Conservation (phyloP, 495 filamentous ascomycete species). For the Aspergillus sclerotiicarbonarius region DNA sequence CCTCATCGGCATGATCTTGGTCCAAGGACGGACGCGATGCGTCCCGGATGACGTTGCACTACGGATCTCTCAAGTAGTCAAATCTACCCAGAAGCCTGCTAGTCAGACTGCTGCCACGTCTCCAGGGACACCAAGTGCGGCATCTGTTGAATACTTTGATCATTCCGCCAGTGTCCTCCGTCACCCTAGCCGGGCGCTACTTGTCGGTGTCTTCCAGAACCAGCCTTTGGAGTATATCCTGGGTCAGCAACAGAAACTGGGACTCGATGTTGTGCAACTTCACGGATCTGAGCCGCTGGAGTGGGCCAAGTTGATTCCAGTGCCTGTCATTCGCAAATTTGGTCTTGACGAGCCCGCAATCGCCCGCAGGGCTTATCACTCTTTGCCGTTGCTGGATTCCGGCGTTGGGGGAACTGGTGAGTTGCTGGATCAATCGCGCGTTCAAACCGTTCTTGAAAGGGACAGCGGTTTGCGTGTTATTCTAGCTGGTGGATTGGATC, state of each 20-base stretch:
- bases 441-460: slow-evolving; percentile 58
- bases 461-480: slow-evolving; percentile 68
- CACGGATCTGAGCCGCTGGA: slow-evolving; percentile 91
- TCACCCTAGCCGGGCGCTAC: slow-evolving; percentile 62
- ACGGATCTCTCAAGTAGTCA: slow-evolving; percentile 76
- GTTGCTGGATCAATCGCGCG: slow-evolving; percentile 62
- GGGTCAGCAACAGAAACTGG: slow-evolving; percentile 66
- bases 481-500: slow-evolving; percentile 78
- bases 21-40: slow-evolving; percentile 72
- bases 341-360: slow-evolving; percentile 67
- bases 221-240: slow-evolving; percentile 82
- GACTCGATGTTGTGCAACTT: slow-evolving; percentile 88
- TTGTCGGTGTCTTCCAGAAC: slow-evolving; percentile 94
- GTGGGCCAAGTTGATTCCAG: slow-evolving; percentile 82
- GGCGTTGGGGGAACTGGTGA: slow-evolving; percentile 80
- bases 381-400: slow-evolving; percentile 79
- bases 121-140: slow-evolving; percentile 25
- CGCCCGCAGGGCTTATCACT: slow-evolving; percentile 74
- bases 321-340: slow-evolving; percentile 86
- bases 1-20: slow-evolving; percentile 88
- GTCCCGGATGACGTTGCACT: slow-evolving; percentile 75
- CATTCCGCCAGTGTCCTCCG: slow-evolving; percentile 52
- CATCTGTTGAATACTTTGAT: slow-evolving; percentile 61
- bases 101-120: slow-evolving; percentile 33
- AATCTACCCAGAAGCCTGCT: slow-evolving; percentile 52